Evolutionary conservation across 257 asterid genomes (phyloP), one percentile per base, ranked within the genome.

Genomic region (Lycium barbarum): DNA sequence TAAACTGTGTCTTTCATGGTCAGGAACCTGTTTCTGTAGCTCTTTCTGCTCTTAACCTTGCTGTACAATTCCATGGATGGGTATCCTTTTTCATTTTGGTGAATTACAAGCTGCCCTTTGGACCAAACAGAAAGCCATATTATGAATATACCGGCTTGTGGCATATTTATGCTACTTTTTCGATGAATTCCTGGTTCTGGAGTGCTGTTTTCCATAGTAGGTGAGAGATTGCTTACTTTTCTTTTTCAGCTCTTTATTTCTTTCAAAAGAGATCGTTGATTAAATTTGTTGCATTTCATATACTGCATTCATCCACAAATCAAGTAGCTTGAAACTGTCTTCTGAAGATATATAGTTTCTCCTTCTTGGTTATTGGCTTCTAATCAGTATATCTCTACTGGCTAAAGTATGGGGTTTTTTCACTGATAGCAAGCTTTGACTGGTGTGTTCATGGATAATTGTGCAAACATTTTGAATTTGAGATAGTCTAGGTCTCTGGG

Each of bases 11-110:
- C 79, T 86, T 13, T 55, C 55, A 84, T 87, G 84, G 68, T 40
- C 94, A 93, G 98, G 97, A 95, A 91, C 98, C 98, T 80, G 96
- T 95, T 89, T 93, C 97, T 38, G 97, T 94, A 66, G 98, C 97
- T 86, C 87, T 95, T 54, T 95, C 98, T 20, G 93, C 94, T 66
- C 94, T 95, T 74, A 95, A 94, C 89, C 98, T 95, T 73, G 98
- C 97, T 18, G 90, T 93, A 62, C 98, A 95, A 59, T 93, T 95
- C 87, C 98, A 95, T 78, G 98, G 98, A 83, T 95, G 97, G 98
- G 94, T 95, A 49, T 95, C 98, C 15, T 95, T 93, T 85, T 94
- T 92, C 90, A 89, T 93, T 88, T 93, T 95, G 54, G 95, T 95
- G 71, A 93, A 94, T 86, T 94, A 93, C 89, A 95, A 94, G 88